Evolutionary conservation across 2,329 filamentous ascomycete species (phyloP), one percentile per base, ranked within the genome.

Genomic region (Alternaria triticimaculans): DNA sequence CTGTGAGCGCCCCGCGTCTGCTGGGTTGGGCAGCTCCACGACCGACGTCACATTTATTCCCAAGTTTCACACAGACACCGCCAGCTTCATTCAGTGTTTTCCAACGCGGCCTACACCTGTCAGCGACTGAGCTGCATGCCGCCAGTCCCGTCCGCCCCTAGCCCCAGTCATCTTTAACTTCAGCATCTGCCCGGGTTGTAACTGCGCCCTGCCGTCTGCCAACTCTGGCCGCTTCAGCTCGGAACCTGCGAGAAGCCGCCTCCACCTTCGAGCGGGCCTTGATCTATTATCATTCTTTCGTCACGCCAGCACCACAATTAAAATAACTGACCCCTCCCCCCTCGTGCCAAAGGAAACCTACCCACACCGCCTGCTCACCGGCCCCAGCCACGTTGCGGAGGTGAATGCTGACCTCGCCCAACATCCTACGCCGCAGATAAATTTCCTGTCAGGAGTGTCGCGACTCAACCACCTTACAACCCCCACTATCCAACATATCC

Each of bases 261-360:
- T 67, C 65, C 65, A 62, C 50, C 66, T 62, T 63, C 49, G 30
- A 64, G 67, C 70, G 67, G 72, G 65, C 66, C 70, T 64, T 62
- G 58, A 55, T 63, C 63, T 54, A 72, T 69, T 69, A 74, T 76
- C 74, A 75, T 76, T 63, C 72, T 76, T 71, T 74, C 75, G 73
- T 76, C 73, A 76, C 72, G 63, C 60, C 58, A 63, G 51, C 59
- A 58, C 58, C 58, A 30, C 63, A 49, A 48, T 44, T 51, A 45
- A 58, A 63, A 55, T 53, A 37, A 56, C 59, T 58, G 23, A 20
- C 49, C 53, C 57, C 26, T 51, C 48, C 44, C 55, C 44, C 41
- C 45, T 23, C 25, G 56, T 51, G 63, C 25, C 59, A 37, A 15
- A 41, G 37, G 46, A 10, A 37, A 18, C 9, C 49, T 44, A 7